Evolutionary conservation across 2,329 filamentous ascomycete genomes (phyloP), one percentile per base, ranked within the genome.

Genomic region (Orbilia ellipsospora): DNA sequence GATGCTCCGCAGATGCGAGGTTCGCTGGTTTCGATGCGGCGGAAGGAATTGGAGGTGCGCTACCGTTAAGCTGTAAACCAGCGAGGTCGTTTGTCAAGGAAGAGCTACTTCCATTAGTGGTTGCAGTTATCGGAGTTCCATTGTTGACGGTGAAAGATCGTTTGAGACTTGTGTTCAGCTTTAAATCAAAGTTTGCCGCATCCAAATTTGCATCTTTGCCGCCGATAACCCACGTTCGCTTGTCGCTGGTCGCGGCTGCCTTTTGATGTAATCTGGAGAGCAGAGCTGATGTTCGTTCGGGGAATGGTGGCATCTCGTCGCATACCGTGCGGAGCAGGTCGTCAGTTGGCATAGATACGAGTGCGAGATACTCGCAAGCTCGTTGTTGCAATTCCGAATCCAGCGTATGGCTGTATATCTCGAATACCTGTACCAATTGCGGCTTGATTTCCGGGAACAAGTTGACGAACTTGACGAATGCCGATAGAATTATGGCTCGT

Each of bases 251-350:
- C 75, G 91, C 92, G 56, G 91, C 92, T 80, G 96, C 93, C 84
- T 96, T 98, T 83, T 97, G 93, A 83, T 99, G 94, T 59, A 99
- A 86, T 70, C 95, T 88, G 45, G 94, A 97, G 10, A 99, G 86
- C 28, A 99, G 85, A 0, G 95, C 94, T 4, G 95, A 98, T 72
- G 96, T 90, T 74, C 96, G 87, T 82, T 99, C 94, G 0, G 95
- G 96, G 83, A 98, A 99, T 0, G 95, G 94, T 1, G 95, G 95
- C 96, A 99, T 99, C 82, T 99, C 95, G 79, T 99, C 95, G 82
- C 94, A 97, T 4, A 99, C 90, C 0, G 95, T 98, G 61, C 95
- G 89, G 12, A 99, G 86, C 5, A 99, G 87, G 78, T 98, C 94
- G 80, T 99, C 95, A 0, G 92, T 93, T 0, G 93, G 91, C 81